A percentile compares a stretch with the other conserved stretches of the same genome.
These are phyloP conservation scores for Macrocystidia cucumis DNA, from an alignment of 1,284 basidiomycete genomes.

Conservation along the genomic window DNA sequence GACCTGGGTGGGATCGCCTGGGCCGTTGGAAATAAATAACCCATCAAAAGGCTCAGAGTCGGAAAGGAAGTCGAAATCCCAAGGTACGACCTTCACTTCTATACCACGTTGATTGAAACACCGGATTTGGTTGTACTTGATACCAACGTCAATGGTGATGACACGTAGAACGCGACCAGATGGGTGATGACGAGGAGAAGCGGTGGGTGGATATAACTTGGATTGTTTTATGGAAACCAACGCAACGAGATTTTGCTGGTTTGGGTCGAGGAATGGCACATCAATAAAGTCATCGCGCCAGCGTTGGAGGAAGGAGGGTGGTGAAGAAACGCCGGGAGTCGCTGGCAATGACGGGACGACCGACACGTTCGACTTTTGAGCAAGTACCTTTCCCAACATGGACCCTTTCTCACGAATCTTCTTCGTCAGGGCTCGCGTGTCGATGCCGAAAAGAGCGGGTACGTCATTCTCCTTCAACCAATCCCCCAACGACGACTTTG, in stretches of 20 bases:
- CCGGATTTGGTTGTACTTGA: slow-evolving; percentile 99
- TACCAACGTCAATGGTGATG: slow-evolving; percentile 92
- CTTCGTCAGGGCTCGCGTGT: slow-evolving; percentile 97
- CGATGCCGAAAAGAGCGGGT: slow-evolving; percentile 94
- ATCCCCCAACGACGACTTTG: slow-evolving; percentile 78
- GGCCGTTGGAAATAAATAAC: slow-evolving; percentile 96
- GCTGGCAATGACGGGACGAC: slow-evolving; percentile 23
- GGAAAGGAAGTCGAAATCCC: slow-evolving; percentile 90
- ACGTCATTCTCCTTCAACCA: slow-evolving; percentile 97
- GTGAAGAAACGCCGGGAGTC: slow-evolving; percentile 33
- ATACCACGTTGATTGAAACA: slow-evolving; percentile 94
- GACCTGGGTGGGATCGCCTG: slow-evolving; percentile 92
- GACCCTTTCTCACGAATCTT: slow-evolving; percentile 92
- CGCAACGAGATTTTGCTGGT: slow-evolving; percentile 87
- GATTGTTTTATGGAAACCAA: slow-evolving; percentile 75
- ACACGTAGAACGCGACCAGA: slow-evolving; percentile 78
- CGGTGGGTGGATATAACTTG: slow-evolving; percentile 61
- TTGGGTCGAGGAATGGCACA: slow-evolving; percentile 85
- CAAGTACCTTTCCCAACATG: slow-evolving; percentile 82
- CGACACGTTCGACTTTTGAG: slow-evolving; percentile 40
- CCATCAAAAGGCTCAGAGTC: slow-evolving; percentile 83
- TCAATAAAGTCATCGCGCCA: slow-evolving; percentile 85
- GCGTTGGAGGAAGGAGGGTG: slow-evolving; percentile 43
- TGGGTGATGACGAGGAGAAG: slow-evolving; percentile 65
- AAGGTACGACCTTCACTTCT: slow-evolving; percentile 96